Percentiles rank a stretch among this genome's conserved stretches.
phyloP scores from a whole-genome alignment of 2,329 filamentous ascomycete genomes.

The Teratosphaeria epicoccoides region DNA sequence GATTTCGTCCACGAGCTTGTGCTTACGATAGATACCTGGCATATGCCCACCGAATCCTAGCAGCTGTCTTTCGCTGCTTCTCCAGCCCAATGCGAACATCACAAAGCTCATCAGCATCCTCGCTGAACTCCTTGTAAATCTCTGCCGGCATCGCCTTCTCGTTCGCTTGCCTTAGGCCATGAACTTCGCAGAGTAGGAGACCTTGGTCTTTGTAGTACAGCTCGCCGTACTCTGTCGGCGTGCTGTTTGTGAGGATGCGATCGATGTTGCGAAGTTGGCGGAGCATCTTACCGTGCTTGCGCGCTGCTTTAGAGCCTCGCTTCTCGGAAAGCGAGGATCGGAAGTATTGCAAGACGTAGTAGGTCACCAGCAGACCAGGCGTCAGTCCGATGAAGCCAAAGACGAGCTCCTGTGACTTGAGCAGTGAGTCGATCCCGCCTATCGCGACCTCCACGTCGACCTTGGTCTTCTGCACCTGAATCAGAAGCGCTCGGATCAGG shows the following conservation, averaged over 20 bases:
- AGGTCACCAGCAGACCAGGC: conserved; percentile 78
- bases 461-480: conserved; percentile 98
- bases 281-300: conserved; percentile 58
- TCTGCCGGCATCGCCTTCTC: conserved; percentile 58
- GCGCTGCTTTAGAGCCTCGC: conserved; percentile 54
- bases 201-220: conserved; percentile 90
- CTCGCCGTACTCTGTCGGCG: conserved; percentile 59
- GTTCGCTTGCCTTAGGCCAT: conserved; percentile 64
- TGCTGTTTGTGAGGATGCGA: conserved; percentile 44
- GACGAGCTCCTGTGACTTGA: conserved; percentile 93
- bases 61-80: conserved; percentile 66
- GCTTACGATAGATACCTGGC: conserved; percentile 50
- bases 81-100: conserved; percentile 68
- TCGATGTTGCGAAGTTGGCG: conserved; percentile 81
- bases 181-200: conserved; percentile 77
- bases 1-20: background rate
- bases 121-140: conserved; percentile 72
- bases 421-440: conserved; percentile 82
- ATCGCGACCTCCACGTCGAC: conserved; percentile 95
- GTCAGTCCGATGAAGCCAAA: conserved; percentile 96
- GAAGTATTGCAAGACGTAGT: conserved; percentile 64
- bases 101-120: conserved; percentile 77
- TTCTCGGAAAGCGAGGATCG: conserved; percentile 58
- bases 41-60: conserved; percentile 86
- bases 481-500: conserved; percentile 77